A percentile compares a stretch with the other conserved stretches of the same genome.
phyloP scores from a whole-genome alignment of 306 rosid genomes.

The Quercus berberidifolia region DNA sequence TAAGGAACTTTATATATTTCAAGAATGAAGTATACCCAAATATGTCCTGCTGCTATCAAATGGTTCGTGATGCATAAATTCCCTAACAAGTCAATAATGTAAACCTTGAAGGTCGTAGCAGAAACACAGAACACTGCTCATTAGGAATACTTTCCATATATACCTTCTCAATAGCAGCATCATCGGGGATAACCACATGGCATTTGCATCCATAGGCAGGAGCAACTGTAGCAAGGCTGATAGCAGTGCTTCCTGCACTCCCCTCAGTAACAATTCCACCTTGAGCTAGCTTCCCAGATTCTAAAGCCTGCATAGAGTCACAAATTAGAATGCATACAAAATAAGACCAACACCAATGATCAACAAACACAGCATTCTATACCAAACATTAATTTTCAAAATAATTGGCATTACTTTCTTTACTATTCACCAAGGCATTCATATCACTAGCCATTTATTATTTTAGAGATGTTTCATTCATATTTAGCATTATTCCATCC shows the following conservation, averaged over 20 bases:
- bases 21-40: background rate
- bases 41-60: background rate
- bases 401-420: too few relatives aligned
- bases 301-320: conserved; percentile 60
- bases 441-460: too few relatives aligned
- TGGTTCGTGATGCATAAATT: background rate
- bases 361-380: too few relatives aligned
- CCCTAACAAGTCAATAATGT: background rate
- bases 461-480: too few relatives aligned
- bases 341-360: too few relatives aligned
- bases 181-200: conserved; percentile 93
- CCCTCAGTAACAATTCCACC: conserved; percentile 96
- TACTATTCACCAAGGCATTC: too few relatives aligned
- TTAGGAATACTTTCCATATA: background rate
- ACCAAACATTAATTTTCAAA: too few relatives aligned
- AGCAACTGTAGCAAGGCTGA: conserved; percentile 91
- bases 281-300: conserved; percentile 56
- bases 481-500: too few relatives aligned
- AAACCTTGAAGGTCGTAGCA: background rate
- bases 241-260: conserved; percentile 92
- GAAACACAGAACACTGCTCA: conserved; percentile 1
- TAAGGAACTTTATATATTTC: background rate
- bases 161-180: conserved; percentile 94
- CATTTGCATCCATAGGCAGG: conserved; percentile 90
- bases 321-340: background rate